Conservation (phyloP, 768 basidiomycete genomes). For the Royoungia palumana region DNA sequence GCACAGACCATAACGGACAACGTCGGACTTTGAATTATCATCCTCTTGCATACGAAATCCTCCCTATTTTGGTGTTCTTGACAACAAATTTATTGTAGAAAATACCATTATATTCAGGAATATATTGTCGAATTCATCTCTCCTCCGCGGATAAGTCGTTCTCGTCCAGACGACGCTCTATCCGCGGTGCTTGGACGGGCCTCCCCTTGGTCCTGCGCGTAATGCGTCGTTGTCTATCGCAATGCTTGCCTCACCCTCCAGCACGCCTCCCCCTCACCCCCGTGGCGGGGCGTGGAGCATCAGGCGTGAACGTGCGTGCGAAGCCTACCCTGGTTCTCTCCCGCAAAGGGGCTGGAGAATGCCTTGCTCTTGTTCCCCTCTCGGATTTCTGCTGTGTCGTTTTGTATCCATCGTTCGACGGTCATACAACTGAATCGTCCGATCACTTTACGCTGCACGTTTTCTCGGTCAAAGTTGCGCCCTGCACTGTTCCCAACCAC, state of each 20-base stretch:
- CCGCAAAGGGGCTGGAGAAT: slow-evolving; percentile 7
- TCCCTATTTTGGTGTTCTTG: slow-evolving; percentile 11
- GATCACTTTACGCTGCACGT: not conserved
- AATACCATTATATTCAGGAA: slow-evolving; percentile 5
- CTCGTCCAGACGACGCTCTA: no score
- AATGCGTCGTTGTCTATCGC: slow-evolving; percentile 1
- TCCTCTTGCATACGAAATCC: slow-evolving; percentile 16
- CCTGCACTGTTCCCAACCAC: not conserved
- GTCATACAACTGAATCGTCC: slow-evolving; percentile 2
- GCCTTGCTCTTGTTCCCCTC: slow-evolving; percentile 8
- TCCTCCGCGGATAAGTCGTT: slow-evolving; percentile 7
- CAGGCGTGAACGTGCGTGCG: slow-evolving; percentile 25
- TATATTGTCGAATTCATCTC: not conserved
- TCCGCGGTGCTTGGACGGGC: no score
- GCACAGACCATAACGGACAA: slow-evolving; percentile 36
- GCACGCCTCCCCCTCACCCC: slow-evolving; percentile 18
- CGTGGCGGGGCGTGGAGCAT: slow-evolving; percentile 15
- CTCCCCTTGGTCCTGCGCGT: not conserved
- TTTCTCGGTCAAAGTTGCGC: not conserved
- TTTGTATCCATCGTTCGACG: not conserved
- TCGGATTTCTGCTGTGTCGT: slow-evolving; percentile 7
- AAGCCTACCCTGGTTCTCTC: slow-evolving; percentile 18
- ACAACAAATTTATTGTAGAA: slow-evolving; percentile 18
- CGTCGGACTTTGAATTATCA: slow-evolving; percentile 31
- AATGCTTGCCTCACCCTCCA: not conserved